A percentile compares a stretch with the other conserved stretches of the same genome.
These are phyloP conservation scores for Blepharisma japonicum DNA, from an alignment of 73 alveolate genomes.

Conservation along the genomic window DNA sequence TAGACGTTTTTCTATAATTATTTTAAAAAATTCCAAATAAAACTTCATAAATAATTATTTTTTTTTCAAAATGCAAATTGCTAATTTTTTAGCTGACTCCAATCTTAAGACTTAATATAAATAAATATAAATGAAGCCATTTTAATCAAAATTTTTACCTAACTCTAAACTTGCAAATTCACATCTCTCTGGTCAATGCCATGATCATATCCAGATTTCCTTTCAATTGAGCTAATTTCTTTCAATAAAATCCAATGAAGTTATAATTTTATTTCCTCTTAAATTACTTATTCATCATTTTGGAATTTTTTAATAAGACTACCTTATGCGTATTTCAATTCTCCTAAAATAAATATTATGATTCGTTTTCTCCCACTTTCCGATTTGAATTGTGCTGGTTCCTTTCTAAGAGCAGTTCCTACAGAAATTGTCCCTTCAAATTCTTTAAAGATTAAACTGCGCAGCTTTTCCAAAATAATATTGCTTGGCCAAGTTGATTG, in stretches of 20 bases:
- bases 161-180: too few relatives aligned
- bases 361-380: background rate
- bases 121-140: too few relatives aligned
- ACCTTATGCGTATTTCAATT: background rate
- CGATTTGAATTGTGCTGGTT: background rate
- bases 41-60: too few relatives aligned
- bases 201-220: too few relatives aligned
- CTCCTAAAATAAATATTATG: constrained; percentile 13
- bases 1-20: too few relatives aligned
- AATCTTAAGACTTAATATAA: too few relatives aligned
- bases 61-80: too few relatives aligned
- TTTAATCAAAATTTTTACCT: too few relatives aligned
- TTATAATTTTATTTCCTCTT: background rate
- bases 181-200: too few relatives aligned
- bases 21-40: too few relatives aligned
- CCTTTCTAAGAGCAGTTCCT: background rate
- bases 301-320: background rate
- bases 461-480: background rate
- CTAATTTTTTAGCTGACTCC: too few relatives aligned
- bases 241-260: background rate
- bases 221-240: too few relatives aligned
- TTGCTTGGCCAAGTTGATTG: background rate
- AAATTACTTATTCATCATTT: background rate
- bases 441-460: background rate
- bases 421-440: background rate